A percentile compares a stretch with the other conserved stretches of the same genome.
Conservation (phyloP, 225 moss, liverwort and hornwort species). For the Antitrichia curtipendula region DNA sequence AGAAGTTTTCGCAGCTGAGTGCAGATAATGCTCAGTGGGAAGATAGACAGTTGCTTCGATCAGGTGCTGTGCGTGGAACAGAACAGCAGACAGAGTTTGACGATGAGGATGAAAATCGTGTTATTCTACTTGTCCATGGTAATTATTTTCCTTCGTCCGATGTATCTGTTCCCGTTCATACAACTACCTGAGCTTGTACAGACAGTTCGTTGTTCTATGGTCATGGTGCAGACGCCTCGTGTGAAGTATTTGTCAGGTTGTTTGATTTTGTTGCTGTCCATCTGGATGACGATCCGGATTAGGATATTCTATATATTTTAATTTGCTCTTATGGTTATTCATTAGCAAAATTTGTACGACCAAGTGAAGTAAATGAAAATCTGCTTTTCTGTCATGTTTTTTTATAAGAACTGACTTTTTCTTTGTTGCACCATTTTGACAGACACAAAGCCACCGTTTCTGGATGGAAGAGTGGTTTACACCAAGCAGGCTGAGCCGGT, state of each 20-base stretch:
- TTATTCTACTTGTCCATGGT: constrained; percentile 93
- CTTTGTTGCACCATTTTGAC: not conserved
- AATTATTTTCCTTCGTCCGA: not conserved
- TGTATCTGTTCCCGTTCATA: not conserved
- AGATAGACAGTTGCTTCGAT: constrained; percentile 87
- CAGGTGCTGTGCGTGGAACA: constrained; percentile 95
- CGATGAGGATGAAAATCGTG: constrained; percentile 92
- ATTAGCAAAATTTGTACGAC: not conserved
- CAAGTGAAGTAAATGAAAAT: not conserved
- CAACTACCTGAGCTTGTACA: not conserved
- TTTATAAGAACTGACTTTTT: not conserved
- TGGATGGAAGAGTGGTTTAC: constrained; percentile 94
- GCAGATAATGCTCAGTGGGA: constrained; percentile 99
- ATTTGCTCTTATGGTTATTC: not conserved
- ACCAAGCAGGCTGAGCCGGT: constrained; percentile 97
- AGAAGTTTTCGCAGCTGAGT: constrained; percentile 92
- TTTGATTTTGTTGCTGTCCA: not conserved
- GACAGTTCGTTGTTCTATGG: not conserved
- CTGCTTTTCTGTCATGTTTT: not conserved
- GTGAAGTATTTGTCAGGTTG: not conserved
- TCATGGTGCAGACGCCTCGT: not conserved
- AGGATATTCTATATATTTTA: not conserved
- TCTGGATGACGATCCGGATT: not conserved
- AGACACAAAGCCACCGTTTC: constrained; percentile 96
- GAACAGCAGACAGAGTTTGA: constrained; percentile 96